Evolutionary conservation across 371 early-diverging fungal species (phyloP).

Genomic region (Mucor saturninus): DNA sequence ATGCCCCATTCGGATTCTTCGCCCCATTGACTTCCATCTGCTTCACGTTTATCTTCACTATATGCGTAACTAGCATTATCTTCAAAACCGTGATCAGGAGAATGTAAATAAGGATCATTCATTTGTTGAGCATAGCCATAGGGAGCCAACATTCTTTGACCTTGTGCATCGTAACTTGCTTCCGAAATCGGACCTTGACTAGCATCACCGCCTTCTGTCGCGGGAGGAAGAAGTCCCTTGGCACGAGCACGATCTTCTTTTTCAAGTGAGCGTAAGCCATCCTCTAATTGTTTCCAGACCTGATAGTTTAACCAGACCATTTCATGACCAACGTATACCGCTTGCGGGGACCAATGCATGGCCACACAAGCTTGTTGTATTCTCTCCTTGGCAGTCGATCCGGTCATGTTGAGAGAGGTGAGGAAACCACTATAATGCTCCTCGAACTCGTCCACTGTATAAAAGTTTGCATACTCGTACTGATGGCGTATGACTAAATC

Average conservation of each 20-base stretch:
- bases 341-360: conserved; percentile 36
- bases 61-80: conserved; percentile 31
- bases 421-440: conserved; percentile 49
- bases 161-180: background rate
- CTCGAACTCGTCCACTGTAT: conserved; percentile 62
- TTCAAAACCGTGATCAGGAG: conserved; percentile 8
- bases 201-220: background rate
- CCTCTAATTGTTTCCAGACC: conserved; percentile 77
- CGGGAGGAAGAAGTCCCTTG: conserved; percentile 27
- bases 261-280: conserved; percentile 69
- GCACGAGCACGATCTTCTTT: conserved; percentile 57
- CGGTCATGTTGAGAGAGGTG: conserved; percentile 27
- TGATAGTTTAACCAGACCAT: conserved; percentile 66
- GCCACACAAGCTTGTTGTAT: conserved; percentile 34
- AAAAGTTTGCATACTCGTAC: conserved; percentile 60
- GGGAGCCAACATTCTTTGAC: no score
- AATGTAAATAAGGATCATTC: conserved; percentile 2
- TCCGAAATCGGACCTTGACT: background rate
- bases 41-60: conserved; percentile 37
- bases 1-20: conserved; percentile 50
- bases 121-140: background rate
- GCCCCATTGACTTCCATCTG: conserved; percentile 42
- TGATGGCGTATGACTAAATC: conserved; percentile 59
- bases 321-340: conserved; percentile 51
- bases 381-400: conserved; percentile 20